These are phyloP conservation scores for Peribolospora baueri DNA, from an alignment of 768 basidiomycete genomes.

Conservation along the genomic window DNA sequence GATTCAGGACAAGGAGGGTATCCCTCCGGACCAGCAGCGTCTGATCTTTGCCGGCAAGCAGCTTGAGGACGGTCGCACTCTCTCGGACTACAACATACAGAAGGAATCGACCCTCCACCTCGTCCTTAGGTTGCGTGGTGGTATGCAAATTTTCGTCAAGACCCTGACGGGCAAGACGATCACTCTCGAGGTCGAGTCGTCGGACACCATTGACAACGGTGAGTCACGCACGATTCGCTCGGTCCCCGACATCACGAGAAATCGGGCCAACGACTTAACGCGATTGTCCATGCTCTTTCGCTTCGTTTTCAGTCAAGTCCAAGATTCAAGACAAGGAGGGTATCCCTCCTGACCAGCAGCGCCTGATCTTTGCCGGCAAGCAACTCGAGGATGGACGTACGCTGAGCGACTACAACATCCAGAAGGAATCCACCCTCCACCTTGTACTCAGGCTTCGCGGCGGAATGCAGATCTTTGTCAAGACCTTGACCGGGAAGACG, in stretches of 20 bases:
- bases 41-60: conserved; percentile 30
- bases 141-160: conserved; percentile 72
- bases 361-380: conserved; percentile 29
- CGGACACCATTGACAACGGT: conserved; percentile 18
- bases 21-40: conserved; percentile 23
- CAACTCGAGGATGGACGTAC: conserved; percentile 26
- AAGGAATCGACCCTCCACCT: conserved; percentile 18
- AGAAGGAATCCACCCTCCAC: conserved; percentile 18
- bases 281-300: too few species aligned
- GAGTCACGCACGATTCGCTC: too few species aligned
- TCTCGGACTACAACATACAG: conserved; percentile 17
- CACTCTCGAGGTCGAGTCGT: conserved; percentile 23
- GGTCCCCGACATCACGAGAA: too few species aligned
- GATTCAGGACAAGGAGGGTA: conserved; percentile 91
- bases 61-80: conserved; percentile 24
- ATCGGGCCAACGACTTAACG: too few species aligned
- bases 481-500: conserved; percentile 41
- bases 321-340: conserved; percentile 23
- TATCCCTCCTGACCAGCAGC: conserved; percentile 44
- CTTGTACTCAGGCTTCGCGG: conserved; percentile 12
- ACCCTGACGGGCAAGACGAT: conserved; percentile 75
- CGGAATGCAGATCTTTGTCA: conserved; percentile 62
- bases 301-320: conserved; percentile 17
- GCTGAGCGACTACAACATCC: conserved; percentile 16
- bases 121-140: conserved; percentile 64